phyloP scores from a whole-genome alignment of 1,284 basidiomycete genomes.

The Vanrija pseudolonga region DNA sequence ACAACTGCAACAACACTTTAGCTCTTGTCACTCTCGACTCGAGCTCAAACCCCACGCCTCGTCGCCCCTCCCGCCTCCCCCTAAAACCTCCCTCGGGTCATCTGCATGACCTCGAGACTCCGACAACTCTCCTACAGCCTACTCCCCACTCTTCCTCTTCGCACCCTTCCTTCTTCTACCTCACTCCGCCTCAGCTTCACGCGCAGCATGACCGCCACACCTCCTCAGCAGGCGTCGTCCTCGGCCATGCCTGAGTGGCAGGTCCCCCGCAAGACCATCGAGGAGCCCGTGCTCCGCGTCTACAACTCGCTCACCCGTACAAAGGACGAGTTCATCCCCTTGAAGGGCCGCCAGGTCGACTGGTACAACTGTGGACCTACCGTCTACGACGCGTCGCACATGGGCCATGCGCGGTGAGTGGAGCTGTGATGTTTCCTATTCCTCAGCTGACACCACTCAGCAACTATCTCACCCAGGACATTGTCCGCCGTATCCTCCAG shows the following conservation, averaged over 20 bases:
- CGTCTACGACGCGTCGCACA: slow-evolving; percentile 96
- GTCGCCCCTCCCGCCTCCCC: too few species aligned
- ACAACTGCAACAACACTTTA: too few species aligned
- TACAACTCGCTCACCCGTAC: slow-evolving; percentile 92
- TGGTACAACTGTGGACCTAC: slow-evolving; percentile 99
- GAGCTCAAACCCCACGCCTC: too few species aligned
- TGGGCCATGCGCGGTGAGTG: slow-evolving; percentile 91
- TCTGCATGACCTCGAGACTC: slow-evolving; percentile 5
- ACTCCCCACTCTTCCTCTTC: slow-evolving; percentile 4
- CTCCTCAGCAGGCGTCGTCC: slow-evolving; percentile 23
- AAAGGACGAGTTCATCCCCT: slow-evolving; percentile 85
- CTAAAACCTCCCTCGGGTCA: background rate
- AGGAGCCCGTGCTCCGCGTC: slow-evolving; percentile 62
- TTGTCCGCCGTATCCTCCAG: slow-evolving; percentile 84
- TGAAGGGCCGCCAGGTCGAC: slow-evolving; percentile 77
- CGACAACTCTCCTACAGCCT: background rate
- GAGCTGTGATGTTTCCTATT: background rate
- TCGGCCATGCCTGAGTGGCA: slow-evolving; percentile 46
- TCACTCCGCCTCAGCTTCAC: background rate
- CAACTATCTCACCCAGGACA: slow-evolving; percentile 97
- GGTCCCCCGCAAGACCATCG: slow-evolving; percentile 24
- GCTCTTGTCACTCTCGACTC: too few species aligned
- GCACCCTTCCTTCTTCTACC: background rate
- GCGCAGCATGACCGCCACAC: slow-evolving; percentile 17
- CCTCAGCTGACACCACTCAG: slow-evolving; percentile 50